phyloP scores from a whole-genome alignment of 352 stramenopile genomes.

The Phytopythium cucurbitacearum region DNA sequence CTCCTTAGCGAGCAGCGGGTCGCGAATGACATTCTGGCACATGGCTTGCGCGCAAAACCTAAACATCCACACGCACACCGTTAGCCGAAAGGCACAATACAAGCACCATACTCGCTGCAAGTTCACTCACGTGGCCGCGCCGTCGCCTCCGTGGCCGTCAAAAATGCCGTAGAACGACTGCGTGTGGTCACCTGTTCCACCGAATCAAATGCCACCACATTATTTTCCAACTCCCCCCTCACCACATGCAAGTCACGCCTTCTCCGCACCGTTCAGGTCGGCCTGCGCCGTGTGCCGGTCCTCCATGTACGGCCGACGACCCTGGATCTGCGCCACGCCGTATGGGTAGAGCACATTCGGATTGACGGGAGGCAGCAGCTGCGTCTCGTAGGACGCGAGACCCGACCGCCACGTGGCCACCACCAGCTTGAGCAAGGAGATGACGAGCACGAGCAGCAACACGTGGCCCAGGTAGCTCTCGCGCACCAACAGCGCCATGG shows the following conservation, averaged over 20 bases:
- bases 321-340: slow-evolving; percentile 79
- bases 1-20: slow-evolving; percentile 61
- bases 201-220: neutral
- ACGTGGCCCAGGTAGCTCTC: slow-evolving; percentile 65
- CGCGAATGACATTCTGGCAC: slow-evolving; percentile 79
- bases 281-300: slow-evolving; percentile 79
- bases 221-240: neutral
- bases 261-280: slow-evolving; percentile 51
- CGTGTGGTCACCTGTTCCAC: slow-evolving; percentile 40
- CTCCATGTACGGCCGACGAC: slow-evolving; percentile 89
- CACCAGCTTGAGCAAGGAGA: slow-evolving; percentile 56
- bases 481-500: slow-evolving; percentile 50
- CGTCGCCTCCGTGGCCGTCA: slow-evolving; percentile 90
- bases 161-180: slow-evolving; percentile 92
- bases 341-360: slow-evolving; percentile 76
- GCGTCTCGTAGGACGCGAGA: slow-evolving; percentile 60
- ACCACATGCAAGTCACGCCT: neutral
- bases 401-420: slow-evolving; percentile 46
- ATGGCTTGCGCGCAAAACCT: slow-evolving; percentile 82
- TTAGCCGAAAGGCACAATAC: slow-evolving; percentile 6
- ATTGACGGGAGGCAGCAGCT: slow-evolving; percentile 74
- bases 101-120: neutral
- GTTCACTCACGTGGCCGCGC: slow-evolving; percentile 77
- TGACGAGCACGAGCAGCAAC: slow-evolving; percentile 49
- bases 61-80: slow-evolving; percentile 2